These are phyloP conservation scores for Lentinus brumalis DNA, from an alignment of 768 basidiomycete genomes.

Conservation along the genomic window DNA sequence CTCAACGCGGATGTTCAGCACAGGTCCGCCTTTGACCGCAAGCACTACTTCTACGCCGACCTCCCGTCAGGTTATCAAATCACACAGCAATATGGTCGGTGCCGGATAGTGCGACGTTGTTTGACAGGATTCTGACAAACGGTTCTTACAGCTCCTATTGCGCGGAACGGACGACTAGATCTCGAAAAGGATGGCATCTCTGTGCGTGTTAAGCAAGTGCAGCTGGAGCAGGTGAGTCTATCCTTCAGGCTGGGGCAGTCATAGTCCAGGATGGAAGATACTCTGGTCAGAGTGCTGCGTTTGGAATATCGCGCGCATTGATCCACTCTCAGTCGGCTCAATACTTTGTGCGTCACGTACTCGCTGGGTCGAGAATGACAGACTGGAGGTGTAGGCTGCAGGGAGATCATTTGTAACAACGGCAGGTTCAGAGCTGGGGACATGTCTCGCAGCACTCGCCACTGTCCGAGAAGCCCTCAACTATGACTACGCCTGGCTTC, in stretches of 20 bases:
- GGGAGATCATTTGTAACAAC: too few species aligned
- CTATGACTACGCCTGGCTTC: too few species aligned
- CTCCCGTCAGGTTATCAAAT: constrained; percentile 96
- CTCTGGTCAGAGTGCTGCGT: too few species aligned
- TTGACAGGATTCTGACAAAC: not conserved
- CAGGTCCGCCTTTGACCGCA: constrained; percentile 88
- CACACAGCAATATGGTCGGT: constrained; percentile 87
- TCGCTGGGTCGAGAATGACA: too few species aligned
- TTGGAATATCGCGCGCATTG: too few species aligned
- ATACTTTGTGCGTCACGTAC: too few species aligned
- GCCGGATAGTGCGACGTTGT: not conserved
- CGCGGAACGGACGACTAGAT: constrained; percentile 61
- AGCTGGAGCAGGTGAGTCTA: constrained; percentile 83
- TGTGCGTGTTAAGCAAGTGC: constrained; percentile 92
- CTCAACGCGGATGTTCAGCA: constrained; percentile 64
- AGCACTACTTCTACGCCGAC: constrained; percentile 98
- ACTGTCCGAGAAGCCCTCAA: too few species aligned
- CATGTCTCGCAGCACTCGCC: too few species aligned
- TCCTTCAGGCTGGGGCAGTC: not conserved
- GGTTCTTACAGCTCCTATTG: constrained; percentile 73
- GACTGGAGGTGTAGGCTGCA: too few species aligned
- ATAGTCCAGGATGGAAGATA: too few species aligned
- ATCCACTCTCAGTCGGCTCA: too few species aligned
- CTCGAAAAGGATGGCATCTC: constrained; percentile 42
- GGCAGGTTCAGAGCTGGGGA: not conserved